Base-by-base conservation (phyloP, 2,329 filamentous ascomycete genomes). In the Cladosporium halotolerans region DNA sequence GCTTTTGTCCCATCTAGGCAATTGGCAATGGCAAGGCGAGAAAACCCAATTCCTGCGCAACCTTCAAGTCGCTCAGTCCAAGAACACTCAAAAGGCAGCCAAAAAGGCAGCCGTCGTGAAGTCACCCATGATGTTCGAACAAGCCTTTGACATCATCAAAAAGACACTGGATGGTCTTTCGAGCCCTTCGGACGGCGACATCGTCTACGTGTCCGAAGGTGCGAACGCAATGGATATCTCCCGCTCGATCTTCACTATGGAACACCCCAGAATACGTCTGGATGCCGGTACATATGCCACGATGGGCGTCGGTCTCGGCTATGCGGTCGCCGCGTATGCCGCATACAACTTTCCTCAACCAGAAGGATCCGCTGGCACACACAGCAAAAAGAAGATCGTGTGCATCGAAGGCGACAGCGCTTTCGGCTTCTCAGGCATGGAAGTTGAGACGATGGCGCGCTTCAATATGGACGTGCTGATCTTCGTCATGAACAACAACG, bases 151-250 rank as follows among this genome's bases (percentile, higher is more conserved):
- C 45, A 66, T 79, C 45, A 79, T 82, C 60, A 79, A 76, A 57
- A 62, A 67, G 3, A 73, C 72, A 2, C 66, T 82, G 8, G 72
- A 80, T 57, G 60, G 57, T 3, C 61, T 77, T 31, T 77, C 71
- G 0, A 74, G 70, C 10, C 71, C 71, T 1, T 68, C 71, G 39
- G 64, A 76, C 10, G 77, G 74, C 18, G 66, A 71, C 41, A 72
- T 81, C 19, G 75, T 81, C 18, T 82, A 81, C 56, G 69, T 82
- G 34, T 79, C 77, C 1, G 79, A 82, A 66, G 79, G 79, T 6
- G 78, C 79, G 8, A 81, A 81, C 60, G 80, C 79, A 6, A 83
- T 82, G 80, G 80, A 82, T 58, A 81, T 82, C 50, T 79, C 77
- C 2, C 75, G 79, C 16, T 76, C 75, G 10, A 70, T 75, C 41